phyloP scores from a whole-genome alignment of 208 protist genomes.

The Trypanosoma scelopori region DNA sequence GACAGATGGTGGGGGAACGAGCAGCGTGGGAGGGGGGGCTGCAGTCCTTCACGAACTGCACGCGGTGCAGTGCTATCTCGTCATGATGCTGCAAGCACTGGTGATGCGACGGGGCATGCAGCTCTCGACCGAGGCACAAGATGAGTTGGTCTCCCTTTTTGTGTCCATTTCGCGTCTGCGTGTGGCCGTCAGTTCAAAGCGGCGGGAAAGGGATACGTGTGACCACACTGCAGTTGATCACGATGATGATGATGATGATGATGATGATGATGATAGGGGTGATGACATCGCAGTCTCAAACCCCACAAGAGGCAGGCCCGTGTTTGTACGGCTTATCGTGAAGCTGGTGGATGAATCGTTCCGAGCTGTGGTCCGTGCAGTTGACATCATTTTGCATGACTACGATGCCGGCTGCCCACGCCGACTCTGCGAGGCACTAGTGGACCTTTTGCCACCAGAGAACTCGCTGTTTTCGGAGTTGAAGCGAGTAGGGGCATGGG shows the following conservation, averaged over 20 bases:
- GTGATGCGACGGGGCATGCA: constrained; percentile 10
- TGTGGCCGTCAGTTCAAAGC: no score
- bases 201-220: no score
- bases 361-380: constrained; percentile 26
- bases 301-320: background rate
- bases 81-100: constrained; percentile 28
- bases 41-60: constrained; percentile 21
- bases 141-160: constrained; percentile 41
- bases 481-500: constrained; percentile 23
- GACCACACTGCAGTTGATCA: constrained; percentile 12
- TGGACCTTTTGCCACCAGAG: constrained; percentile 21
- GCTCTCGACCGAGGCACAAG: constrained; percentile 40
- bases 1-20: background rate
- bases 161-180: constrained; percentile 28
- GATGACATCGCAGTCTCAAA: background rate
- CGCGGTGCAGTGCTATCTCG: constrained; percentile 27
- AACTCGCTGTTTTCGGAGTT: constrained; percentile 19
- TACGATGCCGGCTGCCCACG: constrained; percentile 35
- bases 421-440: constrained; percentile 37
- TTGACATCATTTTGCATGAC: constrained; percentile 58
- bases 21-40: background rate
- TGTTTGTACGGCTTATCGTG: background rate
- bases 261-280: background rate
- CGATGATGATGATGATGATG: background rate
- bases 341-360: constrained; percentile 30